Evolutionary conservation across 768 basidiomycete genomes (phyloP).

Genomic region (Zangia roseola): DNA sequence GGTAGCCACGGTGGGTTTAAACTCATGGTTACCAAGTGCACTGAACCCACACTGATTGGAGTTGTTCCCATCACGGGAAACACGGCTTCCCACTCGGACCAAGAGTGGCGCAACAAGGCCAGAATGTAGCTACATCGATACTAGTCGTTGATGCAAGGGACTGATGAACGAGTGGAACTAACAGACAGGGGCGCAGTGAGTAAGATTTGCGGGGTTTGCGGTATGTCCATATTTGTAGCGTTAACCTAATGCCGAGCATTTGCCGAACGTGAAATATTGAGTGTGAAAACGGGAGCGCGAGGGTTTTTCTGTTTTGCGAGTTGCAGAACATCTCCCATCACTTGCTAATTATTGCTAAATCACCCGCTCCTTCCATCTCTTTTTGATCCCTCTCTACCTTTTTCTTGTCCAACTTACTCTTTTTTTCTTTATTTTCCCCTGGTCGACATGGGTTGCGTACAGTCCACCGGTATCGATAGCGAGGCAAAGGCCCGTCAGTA

Average conservation of each 20-base stretch:
- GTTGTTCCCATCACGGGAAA: background rate
- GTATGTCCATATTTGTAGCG: constrained; percentile 12
- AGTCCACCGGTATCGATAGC: constrained; percentile 68
- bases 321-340: constrained; percentile 14
- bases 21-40: background rate
- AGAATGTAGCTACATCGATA: no score
- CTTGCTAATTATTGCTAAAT: constrained; percentile 26
- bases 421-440: constrained; percentile 6
- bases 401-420: constrained; percentile 4
- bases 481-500: constrained; percentile 82
- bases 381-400: constrained; percentile 6
- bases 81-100: no score
- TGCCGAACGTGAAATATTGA: constrained; percentile 22
- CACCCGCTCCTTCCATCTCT: constrained; percentile 23
- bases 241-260: constrained; percentile 10
- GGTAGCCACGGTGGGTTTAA: background rate
- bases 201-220: constrained; percentile 14
- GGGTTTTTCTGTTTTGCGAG: constrained; percentile 16
- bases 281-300: constrained; percentile 4
- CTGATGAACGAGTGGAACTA: background rate
- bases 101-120: no score
- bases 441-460: constrained; percentile 67
- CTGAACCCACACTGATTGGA: background rate
- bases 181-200: background rate
- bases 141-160: no score